Evolutionary conservation across 2,329 filamentous ascomycete genomes (phyloP), one percentile per base, ranked within the genome.

Genomic region (Meredithiella fracta): DNA sequence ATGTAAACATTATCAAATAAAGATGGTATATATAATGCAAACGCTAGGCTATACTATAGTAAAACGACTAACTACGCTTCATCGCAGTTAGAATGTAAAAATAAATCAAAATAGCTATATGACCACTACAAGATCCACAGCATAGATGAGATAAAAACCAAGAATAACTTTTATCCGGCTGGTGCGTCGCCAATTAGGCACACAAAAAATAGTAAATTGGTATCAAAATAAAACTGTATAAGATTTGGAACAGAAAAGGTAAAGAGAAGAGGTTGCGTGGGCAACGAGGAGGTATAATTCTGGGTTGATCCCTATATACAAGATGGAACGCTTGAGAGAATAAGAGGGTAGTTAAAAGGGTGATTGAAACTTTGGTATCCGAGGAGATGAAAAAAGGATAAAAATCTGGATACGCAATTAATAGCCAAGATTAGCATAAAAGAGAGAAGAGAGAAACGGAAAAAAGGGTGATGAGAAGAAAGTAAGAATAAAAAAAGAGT

Each of bases 401-500:
- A 8, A 26, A 49, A 49, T 14, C 44, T 2, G 44, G 44, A 49
- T n/a, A 49, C 22, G 44, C 44, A 49, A 49, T 49, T 25, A 49
- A 49, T 7, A 49, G 44, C 44, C 44, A 49, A 49, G 8, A 44
- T 44, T 20, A 44, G 40, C 40, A 57, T 51, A 50, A 54, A 25
- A 31, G 40, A 31, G 34, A 34, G 25, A 14, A 56, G 15, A 47
- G 20, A 23, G 11, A 47, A 20, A 17, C 11, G 11, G 22, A 31
- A 31, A 37, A 26, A 7, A 44, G 53, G 31, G 53, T 40, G 51
- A 42, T 31, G 34, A 14, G 25, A 56, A 44, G 49, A 47, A 59
- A 23, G 38, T 29, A 52, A 31, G 47, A 50, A 23, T 1, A 49
- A 23, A 49, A 25, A 8, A 49, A 25, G 17, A 15, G 25, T 7